Evolutionary conservation across 2,329 filamentous ascomycete species (phyloP).

Genomic region (Amylocarpus encephaloides): DNA sequence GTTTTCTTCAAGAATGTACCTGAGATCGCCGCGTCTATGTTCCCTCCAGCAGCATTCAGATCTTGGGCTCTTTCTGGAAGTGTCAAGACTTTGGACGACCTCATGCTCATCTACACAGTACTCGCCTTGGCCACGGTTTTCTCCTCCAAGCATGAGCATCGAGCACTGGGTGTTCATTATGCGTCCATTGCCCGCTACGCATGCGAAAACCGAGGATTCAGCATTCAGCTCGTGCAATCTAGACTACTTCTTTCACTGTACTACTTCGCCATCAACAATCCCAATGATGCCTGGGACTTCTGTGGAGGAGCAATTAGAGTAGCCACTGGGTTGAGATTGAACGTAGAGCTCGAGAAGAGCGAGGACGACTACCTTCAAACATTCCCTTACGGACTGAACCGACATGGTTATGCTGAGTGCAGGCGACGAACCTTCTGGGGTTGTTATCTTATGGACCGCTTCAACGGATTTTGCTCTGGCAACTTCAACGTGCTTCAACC

Average conservation of each 20-base stretch:
- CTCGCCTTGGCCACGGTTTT: conserved; percentile 52
- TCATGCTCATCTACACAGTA: conserved; percentile 55
- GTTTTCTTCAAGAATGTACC: conserved; percentile 53
- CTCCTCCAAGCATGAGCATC: conserved; percentile 39
- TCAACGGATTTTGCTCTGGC: conserved; percentile 52
- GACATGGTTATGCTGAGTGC: conserved; percentile 55
- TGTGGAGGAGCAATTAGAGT: conserved; percentile 55
- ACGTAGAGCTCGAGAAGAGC: conserved; percentile 51
- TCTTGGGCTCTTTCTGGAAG: conserved; percentile 44
- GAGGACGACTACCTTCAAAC: conserved; percentile 35
- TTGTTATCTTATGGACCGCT: conserved; percentile 62
- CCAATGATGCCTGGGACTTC: conserved; percentile 56
- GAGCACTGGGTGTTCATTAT: conserved; percentile 41
- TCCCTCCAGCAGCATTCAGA: conserved; percentile 47
- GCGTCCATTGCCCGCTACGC: conserved; percentile 52
- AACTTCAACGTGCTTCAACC: conserved; percentile 51
- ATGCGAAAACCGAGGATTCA: conserved; percentile 45
- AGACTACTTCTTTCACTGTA: conserved; percentile 62
- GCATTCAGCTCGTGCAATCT: conserved; percentile 60
- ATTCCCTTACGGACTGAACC: conserved; percentile 52
- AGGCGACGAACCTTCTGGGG: conserved; percentile 67
- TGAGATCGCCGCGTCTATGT: conserved; percentile 47
- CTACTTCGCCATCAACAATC: conserved; percentile 55
- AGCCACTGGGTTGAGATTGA: conserved; percentile 54
- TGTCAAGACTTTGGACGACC: conserved; percentile 45